Evolutionary conservation across 257 asterid species (phyloP), one percentile per base, ranked within the genome.

Genomic region (Cinchona pubescens): DNA sequence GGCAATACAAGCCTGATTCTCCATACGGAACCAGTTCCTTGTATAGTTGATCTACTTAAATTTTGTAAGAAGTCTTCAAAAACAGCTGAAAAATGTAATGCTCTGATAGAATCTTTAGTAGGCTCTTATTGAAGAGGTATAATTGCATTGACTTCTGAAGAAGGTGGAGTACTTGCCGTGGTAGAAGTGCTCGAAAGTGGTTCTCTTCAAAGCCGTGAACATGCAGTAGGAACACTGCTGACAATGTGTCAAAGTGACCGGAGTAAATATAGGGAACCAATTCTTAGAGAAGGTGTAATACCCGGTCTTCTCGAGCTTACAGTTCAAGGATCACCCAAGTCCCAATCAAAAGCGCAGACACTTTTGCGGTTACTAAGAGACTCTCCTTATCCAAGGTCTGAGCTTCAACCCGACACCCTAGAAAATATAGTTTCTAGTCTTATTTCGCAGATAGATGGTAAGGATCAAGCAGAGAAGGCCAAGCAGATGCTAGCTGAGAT

Each of bases 291-390:
- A 86, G 99, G 99, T 29, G 99, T 85, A 2, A 90, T 94, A 72
- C 99, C 99, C 0, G 99, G 99, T 13, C 96, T 94, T 63, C 97
- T 94, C 5, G 98, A 94, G 87, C 92, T 94, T 43, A 92, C 99
- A 0, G 98, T 94, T 75, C 96, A 94, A 78, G 98, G 98, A 59
- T 85, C 96, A 3, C 82, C 85, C 0, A 90, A 92, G 65, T 86
- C 97, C 15, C 96, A 85, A 75, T 68, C 89, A 1, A 92, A 92
- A 70, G 99, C 99, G 0, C 96, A 87, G 42, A 79, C 75, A 61
- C 94, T 94, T 8, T 67, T 94, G 82, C 75, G 88, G 66, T 79
- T 94, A 70, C 81, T 94, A 55, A 87, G 99, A 74, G 92, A 92
- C n/a, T 76, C 83, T 34, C 99, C 97, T 73, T 92, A 86, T 73